Evolutionary conservation across 2,329 filamentous ascomycete genomes (phyloP).

Genomic region (Penicillium decumbens): DNA sequence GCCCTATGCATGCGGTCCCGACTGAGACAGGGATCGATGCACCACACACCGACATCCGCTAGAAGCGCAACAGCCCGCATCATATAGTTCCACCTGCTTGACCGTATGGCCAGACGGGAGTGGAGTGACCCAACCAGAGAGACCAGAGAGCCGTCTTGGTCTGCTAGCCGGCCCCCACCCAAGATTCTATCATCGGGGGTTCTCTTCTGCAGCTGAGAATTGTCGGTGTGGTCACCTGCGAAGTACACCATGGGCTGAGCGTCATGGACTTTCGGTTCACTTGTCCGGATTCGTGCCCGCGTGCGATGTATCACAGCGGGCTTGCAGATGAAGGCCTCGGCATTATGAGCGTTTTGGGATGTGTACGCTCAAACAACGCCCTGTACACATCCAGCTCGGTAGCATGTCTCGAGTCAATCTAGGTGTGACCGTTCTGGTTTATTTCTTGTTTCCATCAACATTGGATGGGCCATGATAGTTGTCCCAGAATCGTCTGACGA

Average conservation of each 20-base stretch:
- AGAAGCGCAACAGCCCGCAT: conserved; percentile 10
- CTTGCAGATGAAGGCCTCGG: neutral
- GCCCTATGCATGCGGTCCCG: conserved; percentile 14
- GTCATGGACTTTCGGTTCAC: neutral
- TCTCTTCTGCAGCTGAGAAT: neutral
- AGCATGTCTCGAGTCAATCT: conserved; percentile 2
- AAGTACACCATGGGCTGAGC: neutral
- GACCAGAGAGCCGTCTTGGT: neutral
- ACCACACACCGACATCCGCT: conserved; percentile 4
- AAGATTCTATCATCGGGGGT: neutral
- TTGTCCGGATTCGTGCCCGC: neutral
- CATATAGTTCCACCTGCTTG: neutral
- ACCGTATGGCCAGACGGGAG: neutral
- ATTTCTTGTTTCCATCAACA: conserved; percentile 24
- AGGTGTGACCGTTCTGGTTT: conserved; percentile 1
- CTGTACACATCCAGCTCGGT: neutral
- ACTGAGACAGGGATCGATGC: conserved; percentile 8
- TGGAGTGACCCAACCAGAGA: neutral
- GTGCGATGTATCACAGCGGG: neutral
- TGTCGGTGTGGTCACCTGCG: conserved; percentile 9
- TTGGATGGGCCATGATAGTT: conserved; percentile 29
- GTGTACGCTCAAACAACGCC: neutral
- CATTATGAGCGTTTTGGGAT: neutral
- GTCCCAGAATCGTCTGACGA: conserved; percentile 57
- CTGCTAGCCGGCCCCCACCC: neutral